phyloP scores from a whole-genome alignment of 805 yeast genomes.

The Saccharomycopsis amapae region DNA sequence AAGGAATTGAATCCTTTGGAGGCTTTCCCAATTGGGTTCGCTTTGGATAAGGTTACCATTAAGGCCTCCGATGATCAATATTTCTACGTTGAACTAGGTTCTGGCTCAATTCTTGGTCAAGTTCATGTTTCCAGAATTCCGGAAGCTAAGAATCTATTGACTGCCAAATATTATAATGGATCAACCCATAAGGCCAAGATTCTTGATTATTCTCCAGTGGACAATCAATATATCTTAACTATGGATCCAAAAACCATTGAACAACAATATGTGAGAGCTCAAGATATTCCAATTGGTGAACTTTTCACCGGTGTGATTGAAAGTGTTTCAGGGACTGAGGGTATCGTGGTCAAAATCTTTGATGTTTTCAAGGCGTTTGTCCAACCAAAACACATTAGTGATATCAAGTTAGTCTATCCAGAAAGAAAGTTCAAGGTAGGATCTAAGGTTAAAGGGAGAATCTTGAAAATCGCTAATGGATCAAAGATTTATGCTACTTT shows the following conservation, averaged over 20 bases:
- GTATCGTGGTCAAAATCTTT: slow-evolving; percentile 60
- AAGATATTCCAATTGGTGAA: slow-evolving; percentile 75
- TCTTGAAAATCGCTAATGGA: slow-evolving; percentile 40
- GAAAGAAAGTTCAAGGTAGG: slow-evolving; percentile 90
- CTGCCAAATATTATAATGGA: slow-evolving; percentile 50
- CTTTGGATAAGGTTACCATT: slow-evolving; percentile 51
- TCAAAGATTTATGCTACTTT: slow-evolving; percentile 58
- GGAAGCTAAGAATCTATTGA: slow-evolving; percentile 31
- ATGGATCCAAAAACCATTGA: slow-evolving; percentile 58
- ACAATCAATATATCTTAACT: slow-evolving; percentile 60
- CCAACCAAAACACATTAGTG: slow-evolving; percentile 71
- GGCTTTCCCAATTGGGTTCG: slow-evolving; percentile 76
- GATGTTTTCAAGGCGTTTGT: slow-evolving; percentile 70
- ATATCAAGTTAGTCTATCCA: slow-evolving; percentile 76
- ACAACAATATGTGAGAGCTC: slow-evolving; percentile 56
- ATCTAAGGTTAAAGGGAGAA: slow-evolving; percentile 67
- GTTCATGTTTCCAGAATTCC: slow-evolving; percentile 71
- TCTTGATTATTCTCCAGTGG: slow-evolving; percentile 58
- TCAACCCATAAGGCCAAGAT: slow-evolving; percentile 73
- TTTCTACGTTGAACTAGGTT: slow-evolving; percentile 51
- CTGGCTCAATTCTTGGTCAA: slow-evolving; percentile 50
- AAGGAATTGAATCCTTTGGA: slow-evolving; percentile 38
- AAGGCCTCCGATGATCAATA: slow-evolving; percentile 52
- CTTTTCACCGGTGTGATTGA: slow-evolving; percentile 51
- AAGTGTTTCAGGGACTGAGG: slow-evolving; percentile 47